These are phyloP conservation scores for Phytophthora meadii DNA, from an alignment of 352 stramenopile species.

Conservation along the genomic window DNA sequence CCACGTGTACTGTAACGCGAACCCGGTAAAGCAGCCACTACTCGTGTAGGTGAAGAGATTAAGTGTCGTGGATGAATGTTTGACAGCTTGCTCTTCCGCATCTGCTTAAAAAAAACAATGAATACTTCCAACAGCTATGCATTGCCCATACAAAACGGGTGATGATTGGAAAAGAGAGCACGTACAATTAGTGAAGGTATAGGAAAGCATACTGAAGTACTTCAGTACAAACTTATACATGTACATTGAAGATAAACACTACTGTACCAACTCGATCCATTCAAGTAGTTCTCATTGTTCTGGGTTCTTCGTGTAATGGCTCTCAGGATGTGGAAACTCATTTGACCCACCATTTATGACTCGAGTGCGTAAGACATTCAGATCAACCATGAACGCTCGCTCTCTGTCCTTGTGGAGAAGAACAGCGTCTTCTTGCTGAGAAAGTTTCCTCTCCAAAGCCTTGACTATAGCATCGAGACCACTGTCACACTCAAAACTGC, in stretches of 20 bases:
- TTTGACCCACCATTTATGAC: neutral
- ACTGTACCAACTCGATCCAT: no score
- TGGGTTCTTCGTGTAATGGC: slow-evolving; percentile 25
- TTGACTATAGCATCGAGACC: slow-evolving; percentile 28
- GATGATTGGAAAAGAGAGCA: no score
- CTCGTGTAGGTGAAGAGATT: slow-evolving; percentile 8
- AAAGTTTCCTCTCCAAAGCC: slow-evolving; percentile 21
- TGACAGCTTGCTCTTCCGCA: no score
- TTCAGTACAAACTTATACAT: no score
- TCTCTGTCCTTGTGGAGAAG: slow-evolving; percentile 33
- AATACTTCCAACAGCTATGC: no score
- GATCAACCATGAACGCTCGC: slow-evolving; percentile 21
- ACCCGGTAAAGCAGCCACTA: slow-evolving; percentile 3
- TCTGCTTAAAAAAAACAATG: no score
- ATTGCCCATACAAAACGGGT: no score
- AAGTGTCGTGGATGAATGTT: no score
- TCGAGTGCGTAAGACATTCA: slow-evolving; percentile 6
- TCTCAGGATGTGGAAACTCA: slow-evolving; percentile 15
- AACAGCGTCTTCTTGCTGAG: slow-evolving; percentile 29
- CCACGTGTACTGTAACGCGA: slow-evolving; percentile 70
- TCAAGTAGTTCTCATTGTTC: no score
- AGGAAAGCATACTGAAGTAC: no score
- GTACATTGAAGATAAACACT: no score
- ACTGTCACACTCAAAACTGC: neutral
- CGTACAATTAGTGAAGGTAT: no score